phyloP scores from a whole-genome alignment of 169 alveolate genomes.

The Plasmodium vinckei region DNA sequence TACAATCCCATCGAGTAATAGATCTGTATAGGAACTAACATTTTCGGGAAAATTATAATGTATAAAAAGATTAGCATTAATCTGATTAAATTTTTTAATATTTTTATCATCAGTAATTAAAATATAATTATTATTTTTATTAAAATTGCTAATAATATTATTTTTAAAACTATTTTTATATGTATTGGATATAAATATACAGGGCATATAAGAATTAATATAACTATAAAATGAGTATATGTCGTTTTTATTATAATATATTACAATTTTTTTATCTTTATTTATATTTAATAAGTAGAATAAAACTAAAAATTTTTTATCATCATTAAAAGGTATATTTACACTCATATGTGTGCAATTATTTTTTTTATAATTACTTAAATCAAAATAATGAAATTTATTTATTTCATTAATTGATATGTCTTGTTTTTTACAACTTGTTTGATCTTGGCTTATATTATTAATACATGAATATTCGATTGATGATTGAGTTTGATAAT shows the following conservation, averaged over 20 bases:
- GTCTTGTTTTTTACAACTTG: background rate
- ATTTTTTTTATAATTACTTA: constrained; percentile 19
- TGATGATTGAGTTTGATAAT: background rate
- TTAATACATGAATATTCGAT: background rate
- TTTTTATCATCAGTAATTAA: constrained; percentile 55
- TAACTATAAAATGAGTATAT: constrained; percentile 47
- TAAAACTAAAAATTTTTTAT: constrained; percentile 53
- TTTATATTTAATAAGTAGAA: constrained; percentile 31
- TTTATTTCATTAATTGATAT: background rate
- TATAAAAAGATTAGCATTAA: constrained; percentile 28
- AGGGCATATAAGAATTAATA: constrained; percentile 64
- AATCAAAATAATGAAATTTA: constrained; percentile 14
- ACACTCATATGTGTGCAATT: constrained; percentile 35
- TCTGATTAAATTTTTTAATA: constrained; percentile 15
- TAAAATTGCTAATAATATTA: constrained; percentile 19
- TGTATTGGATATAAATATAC: constrained; percentile 34
- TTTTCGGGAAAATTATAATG: constrained; percentile 38
- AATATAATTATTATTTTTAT: constrained; percentile 42
- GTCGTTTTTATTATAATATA: constrained; percentile 57
- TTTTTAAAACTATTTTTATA: constrained; percentile 21
- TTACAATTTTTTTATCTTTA: constrained; percentile 44
- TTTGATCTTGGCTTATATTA: background rate
- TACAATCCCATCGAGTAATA: background rate
- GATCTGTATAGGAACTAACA: constrained; percentile 24
- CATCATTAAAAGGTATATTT: constrained; percentile 65